These are phyloP conservation scores for Coriolopsis trogii DNA, from an alignment of 1,284 basidiomycete genomes.

Conservation along the genomic window DNA sequence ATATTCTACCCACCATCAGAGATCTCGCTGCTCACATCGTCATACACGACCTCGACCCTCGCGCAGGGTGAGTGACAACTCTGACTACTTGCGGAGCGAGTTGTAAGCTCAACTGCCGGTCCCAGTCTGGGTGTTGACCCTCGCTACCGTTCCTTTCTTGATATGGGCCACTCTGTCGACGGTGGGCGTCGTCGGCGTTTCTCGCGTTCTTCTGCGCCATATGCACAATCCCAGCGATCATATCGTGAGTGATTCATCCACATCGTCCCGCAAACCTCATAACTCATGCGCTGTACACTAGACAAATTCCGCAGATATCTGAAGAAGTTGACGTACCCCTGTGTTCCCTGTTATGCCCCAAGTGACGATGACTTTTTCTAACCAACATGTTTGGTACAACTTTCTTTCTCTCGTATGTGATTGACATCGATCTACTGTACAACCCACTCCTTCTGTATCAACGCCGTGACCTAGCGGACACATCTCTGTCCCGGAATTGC, in stretches of 20 bases:
- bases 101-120: neutral
- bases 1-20: conserved; percentile 47
- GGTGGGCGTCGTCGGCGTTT: conserved; percentile 8
- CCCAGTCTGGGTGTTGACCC: conserved; percentile 3
- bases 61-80: neutral
- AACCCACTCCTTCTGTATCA: no score
- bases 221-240: conserved; percentile 5
- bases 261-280: neutral
- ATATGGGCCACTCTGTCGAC: conserved; percentile 19
- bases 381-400: no score
- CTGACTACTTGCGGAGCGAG: neutral
- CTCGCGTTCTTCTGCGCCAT: conserved; percentile 16
- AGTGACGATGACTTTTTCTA: conserved; percentile 10
- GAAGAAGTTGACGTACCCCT: conserved; percentile 8
- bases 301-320: conserved; percentile 21
- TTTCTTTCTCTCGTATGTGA: no score
- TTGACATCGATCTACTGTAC: no score
- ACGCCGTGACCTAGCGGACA: no score
- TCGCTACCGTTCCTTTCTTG: conserved; percentile 17
- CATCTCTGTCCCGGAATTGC: no score
- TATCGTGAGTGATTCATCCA: conserved; percentile 11
- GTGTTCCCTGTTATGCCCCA: conserved; percentile 2
- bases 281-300: neutral
- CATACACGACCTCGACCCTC: conserved; percentile 53
- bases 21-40: conserved; percentile 60